Evolutionary conservation across 148 eudicot genomes (phyloP), one percentile per base, ranked within the genome.

Genomic region (Rhododendron molle): DNA sequence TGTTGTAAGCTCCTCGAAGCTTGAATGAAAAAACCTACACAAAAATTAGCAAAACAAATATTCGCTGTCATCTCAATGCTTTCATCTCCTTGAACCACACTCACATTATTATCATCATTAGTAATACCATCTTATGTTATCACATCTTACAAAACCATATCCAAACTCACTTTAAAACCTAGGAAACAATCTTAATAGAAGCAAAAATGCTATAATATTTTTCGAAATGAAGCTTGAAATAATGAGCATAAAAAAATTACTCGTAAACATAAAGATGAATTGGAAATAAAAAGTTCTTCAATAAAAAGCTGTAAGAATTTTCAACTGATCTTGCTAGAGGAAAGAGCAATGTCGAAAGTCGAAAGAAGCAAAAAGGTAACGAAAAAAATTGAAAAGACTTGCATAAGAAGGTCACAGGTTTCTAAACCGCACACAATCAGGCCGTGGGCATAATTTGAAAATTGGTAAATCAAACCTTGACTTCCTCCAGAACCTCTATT

Each of bases 1-100:
- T 95, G 85, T 97, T 97, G 72, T 97, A 97, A 50, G 99, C 99
- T 84, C 99, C 98, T 50, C 98, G 91, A 82, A 97, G 87, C 92
- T 97, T 97, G 89, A 97, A 97, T 6, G 99, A 97, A 84, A 97
- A 97, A 38, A 97, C 99, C 99, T 97, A 86, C 86, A 81, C 83
- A 65, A 21, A 52, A 65, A 81, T 78, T 28, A 49, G 12, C 67
- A 14, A 62, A 80, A 87, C 54, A 47, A 49, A 56, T 18, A 80
- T 18, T 28, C n/a, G 26, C 52, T 56, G 81, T 65, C 38, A 73
- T 38, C 50, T 12, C 60, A 67, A 20, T 54, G 76, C 72, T 30
- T 84, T 32, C 26, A 65, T 71, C 38, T 71, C 40, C 18, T 69
- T 69, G 74, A 3, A 28, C n/a, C 30, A 23, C 16, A 4, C 30